These are phyloP conservation scores for Cronartium ribicola DNA, from an alignment of 1,284 basidiomycete species.

Conservation along the genomic window DNA sequence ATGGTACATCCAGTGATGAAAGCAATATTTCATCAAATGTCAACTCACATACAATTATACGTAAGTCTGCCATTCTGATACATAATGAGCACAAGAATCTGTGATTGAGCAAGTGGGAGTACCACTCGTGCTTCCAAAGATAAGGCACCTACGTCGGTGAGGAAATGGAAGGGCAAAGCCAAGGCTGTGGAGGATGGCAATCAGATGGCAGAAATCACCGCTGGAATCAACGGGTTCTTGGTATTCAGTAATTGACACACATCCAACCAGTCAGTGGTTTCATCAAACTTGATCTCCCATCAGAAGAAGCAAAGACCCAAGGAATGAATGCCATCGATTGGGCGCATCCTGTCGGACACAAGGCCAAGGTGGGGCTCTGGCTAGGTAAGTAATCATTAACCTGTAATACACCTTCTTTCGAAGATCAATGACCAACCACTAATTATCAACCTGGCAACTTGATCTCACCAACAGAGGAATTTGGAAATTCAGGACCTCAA, in stretches of 20 bases:
- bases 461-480: background rate
- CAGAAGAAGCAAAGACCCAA: background rate
- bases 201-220: slow-evolving; percentile 35
- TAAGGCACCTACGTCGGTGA: background rate
- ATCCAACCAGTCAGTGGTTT: background rate
- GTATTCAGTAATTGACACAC: slow-evolving; percentile 38
- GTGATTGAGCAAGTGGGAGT: slow-evolving; percentile 4
- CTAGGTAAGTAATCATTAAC: slow-evolving; percentile 18
- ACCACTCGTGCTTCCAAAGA: slow-evolving; percentile 10
- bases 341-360: slow-evolving; percentile 20
- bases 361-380: slow-evolving; percentile 32
- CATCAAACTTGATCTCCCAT: background rate
- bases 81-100: no score
- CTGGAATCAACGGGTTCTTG: slow-evolving; percentile 34
- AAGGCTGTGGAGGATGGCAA: slow-evolving; percentile 18
- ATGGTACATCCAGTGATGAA: no score
- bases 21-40: no score
- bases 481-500: slow-evolving; percentile 24
- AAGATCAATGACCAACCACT: background rate
- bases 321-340: slow-evolving; percentile 31
- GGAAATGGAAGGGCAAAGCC: slow-evolving; percentile 25
- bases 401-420: background rate
- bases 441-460: background rate
- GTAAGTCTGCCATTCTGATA: no score
- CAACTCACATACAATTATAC: no score